Conservation (phyloP, 441 rosid species). For the Corymbia citriodora region DNA sequence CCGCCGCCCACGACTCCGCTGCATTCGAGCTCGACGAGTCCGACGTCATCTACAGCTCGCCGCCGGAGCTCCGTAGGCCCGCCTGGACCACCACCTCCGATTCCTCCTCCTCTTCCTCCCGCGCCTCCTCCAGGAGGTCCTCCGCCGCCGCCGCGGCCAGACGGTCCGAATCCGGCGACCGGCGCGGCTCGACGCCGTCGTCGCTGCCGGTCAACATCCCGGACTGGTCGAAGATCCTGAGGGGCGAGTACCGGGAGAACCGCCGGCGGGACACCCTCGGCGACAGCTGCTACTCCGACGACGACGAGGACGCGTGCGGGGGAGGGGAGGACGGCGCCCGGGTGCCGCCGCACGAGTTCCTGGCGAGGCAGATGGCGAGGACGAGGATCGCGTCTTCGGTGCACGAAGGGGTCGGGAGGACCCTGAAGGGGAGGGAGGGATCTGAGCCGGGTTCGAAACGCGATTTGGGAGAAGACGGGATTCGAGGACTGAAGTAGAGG, state of each 20-base stretch:
- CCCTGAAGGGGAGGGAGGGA: conserved; percentile 7
- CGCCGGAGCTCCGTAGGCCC: background rate
- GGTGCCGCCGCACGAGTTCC: conserved; percentile 10
- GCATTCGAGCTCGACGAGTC: conserved; percentile 15
- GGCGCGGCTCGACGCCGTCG: background rate
- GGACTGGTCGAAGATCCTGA: conserved; percentile 19
- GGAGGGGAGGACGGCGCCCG: background rate
- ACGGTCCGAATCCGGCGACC: background rate
- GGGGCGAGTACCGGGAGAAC: conserved; percentile 7
- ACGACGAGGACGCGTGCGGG: background rate
- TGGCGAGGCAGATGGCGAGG: conserved; percentile 5
- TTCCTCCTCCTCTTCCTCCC: background rate
- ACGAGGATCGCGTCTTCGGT: conserved; percentile 1
- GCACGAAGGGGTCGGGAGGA: conserved; percentile 8
- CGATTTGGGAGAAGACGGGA: conserved; percentile 2
- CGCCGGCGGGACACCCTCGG: conserved; percentile 1
- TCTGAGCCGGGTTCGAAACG: conserved; percentile 4
- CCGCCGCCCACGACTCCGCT: background rate
- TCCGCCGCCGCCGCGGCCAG: background rate
- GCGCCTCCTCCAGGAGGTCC: background rate
- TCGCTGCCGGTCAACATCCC: conserved; percentile 16
- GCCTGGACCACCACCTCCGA: background rate
- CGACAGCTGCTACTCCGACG: background rate
- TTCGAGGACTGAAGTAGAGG: background rate
- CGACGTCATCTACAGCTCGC: conserved; percentile 1